Conservation (phyloP, 2,329 filamentous ascomycete species). For the Raffaelea arxii region DNA sequence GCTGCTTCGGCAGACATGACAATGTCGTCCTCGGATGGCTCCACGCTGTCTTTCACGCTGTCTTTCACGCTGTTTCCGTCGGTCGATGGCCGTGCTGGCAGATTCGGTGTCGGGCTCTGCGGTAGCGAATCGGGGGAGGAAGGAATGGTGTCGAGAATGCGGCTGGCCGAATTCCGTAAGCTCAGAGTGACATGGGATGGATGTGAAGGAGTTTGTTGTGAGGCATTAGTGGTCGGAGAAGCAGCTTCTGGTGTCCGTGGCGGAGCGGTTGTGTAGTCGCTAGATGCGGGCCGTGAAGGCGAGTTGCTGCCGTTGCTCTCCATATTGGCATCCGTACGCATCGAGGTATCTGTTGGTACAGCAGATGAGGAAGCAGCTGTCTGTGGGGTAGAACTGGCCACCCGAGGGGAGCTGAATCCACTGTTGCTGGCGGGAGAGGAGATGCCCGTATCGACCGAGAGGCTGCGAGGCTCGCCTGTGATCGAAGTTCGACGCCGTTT, state of each 20-base stretch:
- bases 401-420: neutral
- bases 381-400: neutral
- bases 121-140: constrained; percentile 33
- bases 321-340: neutral
- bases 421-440: constrained; percentile 16
- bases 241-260: neutral
- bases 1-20: constrained; percentile 23
- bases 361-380: constrained; percentile 18
- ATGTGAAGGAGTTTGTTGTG: constrained; percentile 41
- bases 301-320: constrained; percentile 20
- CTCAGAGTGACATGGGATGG: constrained; percentile 45
- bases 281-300: constrained; percentile 46
- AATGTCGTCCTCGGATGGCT: constrained; percentile 32
- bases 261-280: constrained; percentile 12
- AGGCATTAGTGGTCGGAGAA: neutral
- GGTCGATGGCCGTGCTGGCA: neutral
- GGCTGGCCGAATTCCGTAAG: constrained; percentile 35
- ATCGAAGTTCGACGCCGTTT: constrained; percentile 54
- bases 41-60: constrained; percentile 25
- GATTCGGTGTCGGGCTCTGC: constrained; percentile 9
- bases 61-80: constrained; percentile 1
- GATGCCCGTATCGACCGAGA: constrained; percentile 35
- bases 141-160: constrained; percentile 28
- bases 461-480: constrained; percentile 40
- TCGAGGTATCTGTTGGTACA: neutral